Percentiles rank a stretch among this genome's conserved stretches.
Conservation (phyloP, 305 asterid species). For the Coffea humblotiana region DNA sequence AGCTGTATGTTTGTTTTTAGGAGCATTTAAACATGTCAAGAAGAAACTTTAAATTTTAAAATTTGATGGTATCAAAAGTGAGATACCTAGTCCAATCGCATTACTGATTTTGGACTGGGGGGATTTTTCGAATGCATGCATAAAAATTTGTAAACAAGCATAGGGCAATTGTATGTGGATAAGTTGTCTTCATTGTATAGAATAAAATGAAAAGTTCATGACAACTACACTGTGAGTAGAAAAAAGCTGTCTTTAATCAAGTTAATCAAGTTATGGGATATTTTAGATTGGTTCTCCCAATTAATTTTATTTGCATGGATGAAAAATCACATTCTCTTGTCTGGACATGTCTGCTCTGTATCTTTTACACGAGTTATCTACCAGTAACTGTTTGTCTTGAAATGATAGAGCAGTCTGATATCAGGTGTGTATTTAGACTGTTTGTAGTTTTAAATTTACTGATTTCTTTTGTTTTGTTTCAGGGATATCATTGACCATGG, state of each 20-base stretch:
- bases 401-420: too few relatives aligned
- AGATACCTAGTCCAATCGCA: not conserved
- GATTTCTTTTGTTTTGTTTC: slow-evolving; percentile 15
- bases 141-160: not conserved
- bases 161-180: not conserved
- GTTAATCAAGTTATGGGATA: not conserved
- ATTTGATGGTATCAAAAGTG: not conserved
- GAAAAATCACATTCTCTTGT: not conserved
- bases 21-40: not conserved
- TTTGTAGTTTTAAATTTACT: not conserved
- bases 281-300: too few relatives aligned
- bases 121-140: not conserved
- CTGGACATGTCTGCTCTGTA: not conserved
- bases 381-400: not conserved
- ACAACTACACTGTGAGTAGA: too few relatives aligned
- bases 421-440: not conserved
- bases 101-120: not conserved
- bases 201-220: not conserved
- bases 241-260: not conserved
- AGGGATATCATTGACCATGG: slow-evolving; percentile 57
- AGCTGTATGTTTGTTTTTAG: not conserved
- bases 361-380: not conserved
- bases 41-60: not conserved
- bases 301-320: not conserved
- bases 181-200: not conserved